Percentiles rank a stretch among this genome's conserved stretches.
phyloP scores from a whole-genome alignment of 148 eudicot genomes.

The Camellia japonica region DNA sequence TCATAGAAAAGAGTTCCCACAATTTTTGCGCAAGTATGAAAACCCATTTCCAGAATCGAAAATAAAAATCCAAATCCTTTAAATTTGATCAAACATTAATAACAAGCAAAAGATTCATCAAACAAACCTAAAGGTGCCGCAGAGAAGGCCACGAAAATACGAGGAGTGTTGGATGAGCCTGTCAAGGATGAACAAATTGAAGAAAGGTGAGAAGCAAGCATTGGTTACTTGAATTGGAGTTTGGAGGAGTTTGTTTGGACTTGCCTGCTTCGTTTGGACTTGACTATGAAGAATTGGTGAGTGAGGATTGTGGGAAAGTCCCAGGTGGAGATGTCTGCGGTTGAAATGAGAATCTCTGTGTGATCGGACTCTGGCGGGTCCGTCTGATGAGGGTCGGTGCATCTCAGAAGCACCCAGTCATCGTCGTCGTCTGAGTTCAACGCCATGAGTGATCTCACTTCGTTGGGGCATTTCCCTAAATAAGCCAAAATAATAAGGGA shows the following conservation, averaged over 20 bases:
- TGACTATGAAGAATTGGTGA: constrained; percentile 44
- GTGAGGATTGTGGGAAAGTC: constrained; percentile 44
- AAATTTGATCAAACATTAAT: not conserved
- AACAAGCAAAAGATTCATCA: not conserved
- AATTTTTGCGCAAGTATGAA: not conserved
- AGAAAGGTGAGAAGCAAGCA: not conserved
- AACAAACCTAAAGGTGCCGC: constrained; percentile 67
- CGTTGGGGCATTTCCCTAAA: no score
- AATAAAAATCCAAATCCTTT: not conserved
- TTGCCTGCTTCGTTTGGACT: constrained; percentile 49
- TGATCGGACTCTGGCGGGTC: constrained; percentile 9
- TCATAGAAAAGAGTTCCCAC: not conserved
- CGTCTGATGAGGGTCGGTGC: constrained; percentile 20
- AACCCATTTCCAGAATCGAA: not conserved
- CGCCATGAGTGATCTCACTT: constrained; percentile 27
- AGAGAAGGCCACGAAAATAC: constrained; percentile 63
- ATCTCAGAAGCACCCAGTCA: constrained; percentile 25
- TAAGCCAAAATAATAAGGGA: no score
- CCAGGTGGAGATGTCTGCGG: constrained; percentile 52
- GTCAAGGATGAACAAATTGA: constrained; percentile 17
- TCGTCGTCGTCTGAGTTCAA: constrained; percentile 19
- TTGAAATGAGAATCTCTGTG: constrained; percentile 38
- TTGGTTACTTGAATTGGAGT: not conserved
- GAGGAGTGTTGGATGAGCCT: constrained; percentile 67
- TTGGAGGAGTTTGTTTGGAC: not conserved